Evolutionary conservation across 78 protist genomes (phyloP).

Genomic region (Dictyostelium brefeldianum): DNA sequence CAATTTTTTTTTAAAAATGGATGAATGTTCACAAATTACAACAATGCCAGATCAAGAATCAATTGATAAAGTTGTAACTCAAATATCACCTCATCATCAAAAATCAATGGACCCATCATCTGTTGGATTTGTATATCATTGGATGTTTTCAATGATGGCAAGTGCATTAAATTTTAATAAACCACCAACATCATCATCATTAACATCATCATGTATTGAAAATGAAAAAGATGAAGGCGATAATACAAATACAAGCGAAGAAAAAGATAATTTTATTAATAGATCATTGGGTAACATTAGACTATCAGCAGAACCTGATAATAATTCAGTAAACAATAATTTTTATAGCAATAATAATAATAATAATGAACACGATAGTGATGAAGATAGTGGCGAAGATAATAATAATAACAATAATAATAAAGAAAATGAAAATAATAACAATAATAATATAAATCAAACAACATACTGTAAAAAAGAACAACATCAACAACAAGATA

Average conservation of each 20-base stretch:
- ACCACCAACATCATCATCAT: background rate
- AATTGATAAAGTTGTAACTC: slow-evolving; percentile 26
- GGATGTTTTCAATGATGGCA: slow-evolving; percentile 79
- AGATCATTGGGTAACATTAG: background rate
- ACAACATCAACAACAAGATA: slow-evolving; percentile 29
- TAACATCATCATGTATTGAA: background rate
- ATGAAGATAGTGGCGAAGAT: background rate
- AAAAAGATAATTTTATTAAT: background rate
- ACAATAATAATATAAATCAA: background rate
- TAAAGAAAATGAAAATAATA: background rate
- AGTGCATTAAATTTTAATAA: slow-evolving; percentile 35
- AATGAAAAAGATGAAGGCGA: background rate
- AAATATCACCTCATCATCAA: slow-evolving; percentile 19
- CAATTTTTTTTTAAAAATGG: slow-evolving; percentile 20
- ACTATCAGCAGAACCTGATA: background rate
- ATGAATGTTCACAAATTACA: slow-evolving; percentile 32
- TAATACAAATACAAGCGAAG: slow-evolving; percentile 10
- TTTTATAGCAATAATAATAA: background rate
- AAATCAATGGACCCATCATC: slow-evolving; percentile 73
- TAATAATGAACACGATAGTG: background rate
- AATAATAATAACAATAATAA: background rate
- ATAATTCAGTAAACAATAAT: background rate
- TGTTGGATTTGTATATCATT: slow-evolving; percentile 64
- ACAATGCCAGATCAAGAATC: slow-evolving; percentile 29
- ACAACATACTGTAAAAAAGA: background rate